Evolutionary conservation across 2,329 filamentous ascomycete species (phyloP), one percentile per base, ranked within the genome.

Genomic region (Cladosporium sp.): DNA sequence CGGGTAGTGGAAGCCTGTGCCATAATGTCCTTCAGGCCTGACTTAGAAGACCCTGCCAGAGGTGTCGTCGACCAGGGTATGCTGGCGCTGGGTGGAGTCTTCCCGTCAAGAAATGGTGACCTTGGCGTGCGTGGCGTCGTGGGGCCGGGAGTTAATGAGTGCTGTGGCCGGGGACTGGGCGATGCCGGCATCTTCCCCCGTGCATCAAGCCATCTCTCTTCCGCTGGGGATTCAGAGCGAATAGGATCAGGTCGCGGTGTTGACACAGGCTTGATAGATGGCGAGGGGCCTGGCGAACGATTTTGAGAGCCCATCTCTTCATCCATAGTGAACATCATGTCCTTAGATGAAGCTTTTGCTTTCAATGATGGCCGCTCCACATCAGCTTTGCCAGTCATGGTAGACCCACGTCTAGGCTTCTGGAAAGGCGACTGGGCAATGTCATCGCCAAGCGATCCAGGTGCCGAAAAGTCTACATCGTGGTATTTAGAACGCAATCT

Each of bases 301-400:
- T 35, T 38, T 22, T 25, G 53, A 30, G 41, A 67, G 55, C 50
- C 43, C 12, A 76, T 77, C 38, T 90, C 88, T 32, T 94, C 90
- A 52, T 95, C 92, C 90, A 96, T 96, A 57, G 88, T 83, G 63
- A 96, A 96, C 67, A 95, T 95, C 49, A 96, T 76, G 58, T 96
- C 91, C 32, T 77, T 77, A 1, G 78, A 73, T 0, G 86, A 91
- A 16, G 77, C 77, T 60, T 82, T 89, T 1, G 85, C 77, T 49
- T 80, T 83, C 38, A 93, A 72, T 15, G 72, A 75, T 1, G 89
- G 88, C 50, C 82, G 88, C 79, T 79, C 45, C 70, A 70, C 48
- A 11, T 61, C 57, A 1, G 76, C 0, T 57, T 58, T 55, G 68
- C 43, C 35, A 4, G 49, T 70, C 51, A 66, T 73, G 2, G 72